These are phyloP conservation scores for Didymella arachidicola DNA, from an alignment of 2,329 filamentous ascomycete genomes.

Conservation along the genomic window DNA sequence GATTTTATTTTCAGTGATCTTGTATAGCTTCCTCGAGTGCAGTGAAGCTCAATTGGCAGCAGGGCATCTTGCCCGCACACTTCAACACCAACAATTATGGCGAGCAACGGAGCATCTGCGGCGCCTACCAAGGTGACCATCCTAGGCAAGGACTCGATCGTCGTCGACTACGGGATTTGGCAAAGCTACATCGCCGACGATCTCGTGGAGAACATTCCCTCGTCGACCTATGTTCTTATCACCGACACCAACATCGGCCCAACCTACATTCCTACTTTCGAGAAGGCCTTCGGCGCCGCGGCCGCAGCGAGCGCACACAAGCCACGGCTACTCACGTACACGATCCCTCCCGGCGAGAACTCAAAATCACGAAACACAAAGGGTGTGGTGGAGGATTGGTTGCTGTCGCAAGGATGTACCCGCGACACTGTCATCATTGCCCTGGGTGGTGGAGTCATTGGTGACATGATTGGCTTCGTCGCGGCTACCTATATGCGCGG, in stretches of 20 bases:
- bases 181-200: constrained; percentile 81
- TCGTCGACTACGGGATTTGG: constrained; percentile 93
- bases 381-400: constrained; percentile 96
- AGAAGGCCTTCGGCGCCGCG: constrained; percentile 67
- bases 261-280: constrained; percentile 81
- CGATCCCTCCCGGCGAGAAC: constrained; percentile 89
- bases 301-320: constrained; percentile 41
- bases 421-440: constrained; percentile 95
- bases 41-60: constrained; percentile 10
- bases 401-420: constrained; percentile 89
- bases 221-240: constrained; percentile 94
- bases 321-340: constrained; percentile 82
- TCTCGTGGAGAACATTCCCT: constrained; percentile 76
- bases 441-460: constrained; percentile 94
- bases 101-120: constrained; percentile 37
- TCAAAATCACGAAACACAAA: constrained; percentile 95
- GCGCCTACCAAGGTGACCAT: constrained; percentile 74
- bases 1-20: neutral
- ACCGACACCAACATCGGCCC: constrained; percentile 92
- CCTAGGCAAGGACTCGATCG: constrained; percentile 86
- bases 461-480: constrained; percentile 97
- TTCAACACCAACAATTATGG: constrained; percentile 34
- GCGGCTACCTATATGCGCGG: constrained; percentile 99
- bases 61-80: constrained; percentile 17
- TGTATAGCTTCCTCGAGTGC: neutral